Evolutionary conservation across 139 green algal species (phyloP).

Genomic region (Micractinium conductrix): DNA sequence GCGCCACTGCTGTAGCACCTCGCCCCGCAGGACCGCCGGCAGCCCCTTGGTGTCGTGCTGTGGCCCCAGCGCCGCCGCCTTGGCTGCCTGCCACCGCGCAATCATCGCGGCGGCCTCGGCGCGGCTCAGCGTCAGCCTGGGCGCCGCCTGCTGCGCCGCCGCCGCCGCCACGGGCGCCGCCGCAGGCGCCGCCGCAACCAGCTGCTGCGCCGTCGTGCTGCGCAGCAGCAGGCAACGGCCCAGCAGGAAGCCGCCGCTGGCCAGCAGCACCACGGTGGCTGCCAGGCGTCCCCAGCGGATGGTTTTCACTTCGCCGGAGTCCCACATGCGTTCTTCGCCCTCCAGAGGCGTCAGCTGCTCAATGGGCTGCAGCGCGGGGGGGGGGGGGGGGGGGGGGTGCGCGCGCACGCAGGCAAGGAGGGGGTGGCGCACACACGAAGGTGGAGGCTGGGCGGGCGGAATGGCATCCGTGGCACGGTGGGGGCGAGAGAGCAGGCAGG

Average conservation of each 20-base stretch:
- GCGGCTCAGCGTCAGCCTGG: background rate
- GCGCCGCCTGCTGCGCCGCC: background rate
- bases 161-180: background rate
- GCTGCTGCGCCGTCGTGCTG: background rate
- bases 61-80: constrained; percentile 11
- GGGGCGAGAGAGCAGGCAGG: too few species aligned
- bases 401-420: too few species aligned
- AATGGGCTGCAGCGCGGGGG: constrained; percentile 2
- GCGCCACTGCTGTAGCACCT: constrained; percentile 42
- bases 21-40: constrained; percentile 9
- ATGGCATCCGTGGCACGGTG: too few species aligned
- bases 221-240: constrained; percentile 6
- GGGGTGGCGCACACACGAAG: too few species aligned
- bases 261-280: constrained; percentile 16
- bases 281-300: constrained; percentile 38
- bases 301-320: background rate
- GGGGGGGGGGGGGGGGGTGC: background rate
- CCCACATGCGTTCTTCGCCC: constrained; percentile 39
- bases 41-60: constrained; percentile 24
- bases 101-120: constrained; percentile 16
- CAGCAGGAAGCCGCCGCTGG: constrained; percentile 9
- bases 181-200: background rate
- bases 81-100: background rate
- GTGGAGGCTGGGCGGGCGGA: too few species aligned
- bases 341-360: constrained; percentile 27